Evolutionary conservation across 2,329 filamentous ascomycete genomes (phyloP).

Genomic region (Colletotrichum sojae): DNA sequence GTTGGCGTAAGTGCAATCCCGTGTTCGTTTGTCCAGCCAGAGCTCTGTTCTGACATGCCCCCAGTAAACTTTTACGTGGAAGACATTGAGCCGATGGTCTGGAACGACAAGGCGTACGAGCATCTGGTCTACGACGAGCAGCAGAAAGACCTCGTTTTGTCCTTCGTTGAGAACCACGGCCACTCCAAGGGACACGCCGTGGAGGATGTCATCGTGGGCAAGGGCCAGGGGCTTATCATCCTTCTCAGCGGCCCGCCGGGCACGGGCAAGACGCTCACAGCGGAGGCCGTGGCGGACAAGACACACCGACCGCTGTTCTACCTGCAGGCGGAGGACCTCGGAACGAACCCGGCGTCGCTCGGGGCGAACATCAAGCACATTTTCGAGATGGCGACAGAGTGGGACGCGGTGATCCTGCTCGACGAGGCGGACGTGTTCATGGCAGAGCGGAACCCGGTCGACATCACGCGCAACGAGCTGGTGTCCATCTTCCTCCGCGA

Average conservation of each 20-base stretch:
- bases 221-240: constrained; percentile 61
- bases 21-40: neutral
- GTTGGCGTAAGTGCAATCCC: constrained; percentile 55
- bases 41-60: too few species aligned
- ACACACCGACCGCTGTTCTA: constrained; percentile 61
- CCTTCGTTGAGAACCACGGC: constrained; percentile 62
- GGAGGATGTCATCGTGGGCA: constrained; percentile 59
- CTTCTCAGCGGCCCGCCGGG: constrained; percentile 62
- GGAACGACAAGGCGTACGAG: constrained; percentile 62
- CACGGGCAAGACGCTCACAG: constrained; percentile 63
- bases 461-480: constrained; percentile 64
- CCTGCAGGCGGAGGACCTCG: constrained; percentile 63
- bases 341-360: constrained; percentile 57
- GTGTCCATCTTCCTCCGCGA: constrained; percentile 63
- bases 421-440: constrained; percentile 70
- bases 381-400: constrained; percentile 63
- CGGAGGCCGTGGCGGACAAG: constrained; percentile 59
- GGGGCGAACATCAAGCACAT: constrained; percentile 63
- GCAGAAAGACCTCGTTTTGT: constrained; percentile 62
- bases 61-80: constrained; percentile 54
- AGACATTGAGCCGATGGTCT: constrained; percentile 57
- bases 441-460: constrained; percentile 58
- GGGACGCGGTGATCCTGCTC: constrained; percentile 66
- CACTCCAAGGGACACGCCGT: constrained; percentile 41
- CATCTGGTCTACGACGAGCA: constrained; percentile 63